These are phyloP conservation scores for Pythium biforme DNA, from an alignment of 352 stramenopile species.

Conservation along the genomic window DNA sequence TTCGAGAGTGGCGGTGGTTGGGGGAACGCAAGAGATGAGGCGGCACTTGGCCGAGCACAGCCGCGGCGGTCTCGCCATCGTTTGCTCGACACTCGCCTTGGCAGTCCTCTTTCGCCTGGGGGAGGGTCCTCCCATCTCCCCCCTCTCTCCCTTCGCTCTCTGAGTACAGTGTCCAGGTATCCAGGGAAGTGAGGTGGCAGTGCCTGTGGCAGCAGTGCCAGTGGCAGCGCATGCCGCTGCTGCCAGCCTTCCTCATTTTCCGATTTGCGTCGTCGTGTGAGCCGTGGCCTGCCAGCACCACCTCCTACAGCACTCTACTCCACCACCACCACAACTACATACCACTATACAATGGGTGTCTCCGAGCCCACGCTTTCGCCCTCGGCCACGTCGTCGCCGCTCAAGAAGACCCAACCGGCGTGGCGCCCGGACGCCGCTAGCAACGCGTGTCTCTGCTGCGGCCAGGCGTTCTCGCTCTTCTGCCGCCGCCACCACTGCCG, in stretches of 20 bases:
- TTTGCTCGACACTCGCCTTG: slow-evolving; percentile 18
- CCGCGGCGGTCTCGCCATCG: slow-evolving; percentile 8
- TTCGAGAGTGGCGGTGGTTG: background rate
- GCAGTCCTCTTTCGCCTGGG: no score
- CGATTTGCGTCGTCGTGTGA: slow-evolving; percentile 24
- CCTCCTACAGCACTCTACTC: background rate
- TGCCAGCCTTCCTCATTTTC: slow-evolving; percentile 16
- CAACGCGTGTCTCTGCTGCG: slow-evolving; percentile 70
- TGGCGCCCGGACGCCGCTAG: slow-evolving; percentile 75
- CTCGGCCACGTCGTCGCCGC: slow-evolving; percentile 5
- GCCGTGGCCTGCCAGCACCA: slow-evolving; percentile 1
- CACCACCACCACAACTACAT: background rate
- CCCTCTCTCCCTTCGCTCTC: slow-evolving; percentile 10
- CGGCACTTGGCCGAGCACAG: slow-evolving; percentile 5
- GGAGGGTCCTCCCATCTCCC: background rate
- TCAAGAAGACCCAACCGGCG: slow-evolving; percentile 32
- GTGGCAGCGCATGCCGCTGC: no score
- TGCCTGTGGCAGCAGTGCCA: background rate
- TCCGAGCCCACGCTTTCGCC: slow-evolving; percentile 13
- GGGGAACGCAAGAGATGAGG: slow-evolving; percentile 7
- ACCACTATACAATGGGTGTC: slow-evolving; percentile 15
- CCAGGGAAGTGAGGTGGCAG: background rate
- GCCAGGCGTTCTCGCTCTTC: slow-evolving; percentile 71
- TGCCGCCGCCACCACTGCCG: slow-evolving; percentile 70
- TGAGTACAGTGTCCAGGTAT: no score